A percentile compares a stretch with the other conserved stretches of the same genome.
Conservation (phyloP, 176 grass and related monocot genomes). For the Poa pratensis region DNA sequence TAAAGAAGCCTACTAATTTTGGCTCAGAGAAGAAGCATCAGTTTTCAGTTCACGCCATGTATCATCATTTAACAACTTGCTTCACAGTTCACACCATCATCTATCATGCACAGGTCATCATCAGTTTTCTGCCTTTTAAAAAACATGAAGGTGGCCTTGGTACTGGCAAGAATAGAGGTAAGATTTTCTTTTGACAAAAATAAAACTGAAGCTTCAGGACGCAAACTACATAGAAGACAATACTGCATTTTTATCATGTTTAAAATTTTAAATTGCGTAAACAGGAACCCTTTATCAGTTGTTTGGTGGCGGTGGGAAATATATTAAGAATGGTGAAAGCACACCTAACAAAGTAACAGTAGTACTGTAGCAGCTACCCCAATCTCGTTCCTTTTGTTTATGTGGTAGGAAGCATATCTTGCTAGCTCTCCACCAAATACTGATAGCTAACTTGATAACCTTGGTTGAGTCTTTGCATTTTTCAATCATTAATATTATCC, state of each 20-base stretch:
- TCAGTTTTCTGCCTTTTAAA: background rate
- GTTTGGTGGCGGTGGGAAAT: slow-evolving; percentile 22
- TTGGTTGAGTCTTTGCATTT: slow-evolving; percentile 19
- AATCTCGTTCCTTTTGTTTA: slow-evolving; percentile 10
- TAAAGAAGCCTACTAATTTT: slow-evolving; percentile 20
- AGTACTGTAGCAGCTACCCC: slow-evolving; percentile 2
- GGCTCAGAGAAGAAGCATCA: slow-evolving; percentile 13
- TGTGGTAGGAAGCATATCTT: slow-evolving; percentile 22
- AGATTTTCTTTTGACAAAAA: background rate
- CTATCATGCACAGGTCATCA: background rate
- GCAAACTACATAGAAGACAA: background rate
- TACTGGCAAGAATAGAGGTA: background rate
- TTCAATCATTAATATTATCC: slow-evolving; percentile 1
- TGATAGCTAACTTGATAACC: slow-evolving; percentile 3
- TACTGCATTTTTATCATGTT: background rate
- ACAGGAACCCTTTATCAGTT: background rate
- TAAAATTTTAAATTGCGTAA: background rate
- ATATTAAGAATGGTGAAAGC: slow-evolving; percentile 7
- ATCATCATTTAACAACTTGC: slow-evolving; percentile 12
- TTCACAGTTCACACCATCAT: background rate
- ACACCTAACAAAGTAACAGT: slow-evolving; percentile 9
- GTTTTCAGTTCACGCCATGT: slow-evolving; percentile 26
- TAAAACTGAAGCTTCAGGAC: background rate
- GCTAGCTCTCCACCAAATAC: slow-evolving; percentile 21
- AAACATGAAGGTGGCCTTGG: background rate